A percentile compares a stretch with the other conserved stretches of the same genome.
Evolutionary conservation across 2,329 filamentous ascomycete species (phyloP).

Genomic region (Xylaria sp.): DNA sequence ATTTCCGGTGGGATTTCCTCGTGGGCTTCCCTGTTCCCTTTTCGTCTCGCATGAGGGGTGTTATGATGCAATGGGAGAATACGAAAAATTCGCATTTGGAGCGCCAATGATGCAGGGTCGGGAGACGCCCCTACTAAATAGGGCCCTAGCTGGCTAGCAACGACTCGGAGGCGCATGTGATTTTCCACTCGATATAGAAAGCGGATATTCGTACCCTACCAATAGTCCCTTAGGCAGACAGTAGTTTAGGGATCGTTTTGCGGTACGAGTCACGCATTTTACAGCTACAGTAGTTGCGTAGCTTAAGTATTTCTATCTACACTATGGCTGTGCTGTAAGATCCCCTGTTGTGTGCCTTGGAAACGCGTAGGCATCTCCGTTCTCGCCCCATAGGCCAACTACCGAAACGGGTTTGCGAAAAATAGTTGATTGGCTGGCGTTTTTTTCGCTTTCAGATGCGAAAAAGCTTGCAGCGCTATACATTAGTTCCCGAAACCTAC

Average conservation of each 20-base stretch:
- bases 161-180: neutral
- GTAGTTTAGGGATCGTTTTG: neutral
- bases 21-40: neutral
- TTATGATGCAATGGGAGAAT: neutral
- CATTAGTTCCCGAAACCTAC: neutral
- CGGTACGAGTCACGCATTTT: neutral
- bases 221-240: too few species aligned
- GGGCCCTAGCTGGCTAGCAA: neutral
- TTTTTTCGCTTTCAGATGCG: constrained; percentile 13
- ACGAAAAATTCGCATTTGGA: constrained; percentile 6
- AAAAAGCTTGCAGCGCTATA: neutral
- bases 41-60: neutral
- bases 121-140: neutral
- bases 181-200: neutral
- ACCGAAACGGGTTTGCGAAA: neutral
- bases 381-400: neutral
- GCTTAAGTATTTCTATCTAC: neutral
- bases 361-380: neutral
- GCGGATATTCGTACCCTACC: neutral
- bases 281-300: neutral
- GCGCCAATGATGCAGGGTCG: neutral
- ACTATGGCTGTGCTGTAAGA: neutral
- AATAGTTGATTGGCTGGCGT: constrained; percentile 1
- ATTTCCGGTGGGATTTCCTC: constrained; percentile 3
- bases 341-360: neutral